Conservation (phyloP, 2,329 filamentous ascomycete species). For the Tolypocladium pustulatum region DNA sequence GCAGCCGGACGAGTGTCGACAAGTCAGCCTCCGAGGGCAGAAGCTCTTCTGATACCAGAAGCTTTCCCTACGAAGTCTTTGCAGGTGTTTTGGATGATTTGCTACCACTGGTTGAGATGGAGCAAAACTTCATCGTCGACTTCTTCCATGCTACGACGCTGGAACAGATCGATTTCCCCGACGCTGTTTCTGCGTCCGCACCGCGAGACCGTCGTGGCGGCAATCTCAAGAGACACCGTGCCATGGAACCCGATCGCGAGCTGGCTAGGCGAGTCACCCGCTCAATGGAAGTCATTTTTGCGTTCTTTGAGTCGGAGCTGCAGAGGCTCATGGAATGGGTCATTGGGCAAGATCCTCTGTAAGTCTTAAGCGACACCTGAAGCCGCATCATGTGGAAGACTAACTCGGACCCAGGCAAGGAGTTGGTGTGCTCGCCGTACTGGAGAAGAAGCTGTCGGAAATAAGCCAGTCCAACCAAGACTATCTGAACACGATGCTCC, state of each 20-base stretch:
- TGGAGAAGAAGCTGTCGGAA: constrained; percentile 70
- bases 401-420: constrained; percentile 54
- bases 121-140: constrained; percentile 95
- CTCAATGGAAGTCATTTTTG: constrained; percentile 81
- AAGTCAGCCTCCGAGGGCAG: constrained; percentile 53
- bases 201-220: constrained; percentile 61
- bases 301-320: constrained; percentile 69
- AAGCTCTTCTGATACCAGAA: constrained; percentile 52
- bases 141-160: constrained; percentile 92
- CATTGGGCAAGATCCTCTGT: constrained; percentile 69
- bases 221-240: constrained; percentile 62
- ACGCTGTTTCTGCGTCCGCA: constrained; percentile 55
- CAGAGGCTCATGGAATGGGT: constrained; percentile 78
- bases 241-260: constrained; percentile 81
- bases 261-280: constrained; percentile 77
- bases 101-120: constrained; percentile 73
- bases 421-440: constrained; percentile 69
- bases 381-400: background rate
- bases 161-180: constrained; percentile 71
- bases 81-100: constrained; percentile 70
- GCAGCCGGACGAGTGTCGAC: constrained; percentile 36
- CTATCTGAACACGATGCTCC: constrained; percentile 68
- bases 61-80: constrained; percentile 74
- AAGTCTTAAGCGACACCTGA: constrained; percentile 28
- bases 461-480: constrained; percentile 90